Percentiles rank a stretch among this genome's conserved stretches.
Evolutionary conservation across 345 rosid genomes (phyloP).

Genomic region (Eucalyptus sp.): DNA sequence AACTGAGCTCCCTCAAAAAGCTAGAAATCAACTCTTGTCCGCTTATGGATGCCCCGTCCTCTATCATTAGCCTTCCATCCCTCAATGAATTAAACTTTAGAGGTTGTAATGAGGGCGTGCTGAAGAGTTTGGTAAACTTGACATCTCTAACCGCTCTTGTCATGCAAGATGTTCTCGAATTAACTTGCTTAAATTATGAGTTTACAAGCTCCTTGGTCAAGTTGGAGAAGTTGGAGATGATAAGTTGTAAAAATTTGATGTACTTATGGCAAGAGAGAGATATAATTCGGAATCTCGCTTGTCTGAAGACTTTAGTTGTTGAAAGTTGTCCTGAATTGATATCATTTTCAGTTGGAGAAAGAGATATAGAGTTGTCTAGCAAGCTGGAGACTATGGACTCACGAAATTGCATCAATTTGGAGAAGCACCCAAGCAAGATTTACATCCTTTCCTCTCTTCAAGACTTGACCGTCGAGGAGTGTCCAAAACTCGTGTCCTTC

Average conservation of each 20-base stretch:
- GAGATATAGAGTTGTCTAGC: background rate
- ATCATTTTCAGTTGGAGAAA: background rate
- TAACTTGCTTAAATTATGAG: too few relatives aligned
- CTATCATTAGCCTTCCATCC: background rate
- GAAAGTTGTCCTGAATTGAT: accelerated
- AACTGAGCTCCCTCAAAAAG: background rate
- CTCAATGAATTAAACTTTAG: background rate
- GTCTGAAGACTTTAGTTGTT: too few relatives aligned
- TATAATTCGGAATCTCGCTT: accelerated
- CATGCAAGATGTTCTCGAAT: accelerated
- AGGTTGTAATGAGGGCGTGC: accelerated
- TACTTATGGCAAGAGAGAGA: background rate
- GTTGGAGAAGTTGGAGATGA: background rate
- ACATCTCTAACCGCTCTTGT: background rate
- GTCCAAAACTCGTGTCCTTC: accelerated
- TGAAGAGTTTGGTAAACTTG: accelerated
- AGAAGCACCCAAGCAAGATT: accelerated
- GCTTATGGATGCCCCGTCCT: accelerated
- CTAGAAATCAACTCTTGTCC: accelerated
- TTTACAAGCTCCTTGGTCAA: background rate
- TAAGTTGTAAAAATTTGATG: background rate
- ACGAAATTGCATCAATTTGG: background rate
- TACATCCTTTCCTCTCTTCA: background rate
- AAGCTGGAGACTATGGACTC: accelerated
- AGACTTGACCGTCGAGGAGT: accelerated